phyloP scores from a whole-genome alignment of 176 grass and related monocot species.

The Oryza nivara region DNA sequence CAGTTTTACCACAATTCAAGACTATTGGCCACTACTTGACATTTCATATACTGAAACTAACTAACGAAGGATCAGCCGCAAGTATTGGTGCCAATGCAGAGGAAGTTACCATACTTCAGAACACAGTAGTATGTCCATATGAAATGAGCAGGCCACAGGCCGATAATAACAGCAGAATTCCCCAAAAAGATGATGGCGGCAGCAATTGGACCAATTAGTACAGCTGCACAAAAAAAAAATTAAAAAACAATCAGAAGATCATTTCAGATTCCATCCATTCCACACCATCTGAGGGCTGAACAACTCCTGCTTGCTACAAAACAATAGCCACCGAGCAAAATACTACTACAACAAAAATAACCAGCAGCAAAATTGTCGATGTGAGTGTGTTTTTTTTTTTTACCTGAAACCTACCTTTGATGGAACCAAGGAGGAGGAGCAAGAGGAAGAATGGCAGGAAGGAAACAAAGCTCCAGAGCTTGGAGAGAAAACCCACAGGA shows the following conservation, averaged over 20 bases:
- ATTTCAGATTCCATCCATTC: neutral
- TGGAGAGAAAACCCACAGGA: constrained; percentile 63
- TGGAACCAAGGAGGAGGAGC: constrained; percentile 62
- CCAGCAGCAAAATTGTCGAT: neutral
- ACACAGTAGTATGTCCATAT: constrained; percentile 88
- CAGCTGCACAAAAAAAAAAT: constrained; percentile 46
- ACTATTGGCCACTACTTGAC: too few species aligned
- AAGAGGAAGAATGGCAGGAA: constrained; percentile 80
- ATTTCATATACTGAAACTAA: too few species aligned
- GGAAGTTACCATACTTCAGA: constrained; percentile 61
- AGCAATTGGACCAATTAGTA: constrained; percentile 50
- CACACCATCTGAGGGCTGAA: neutral
- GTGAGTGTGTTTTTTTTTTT: neutral
- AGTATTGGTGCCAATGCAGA: neutral
- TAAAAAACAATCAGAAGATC: too few species aligned
- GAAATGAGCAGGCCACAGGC: constrained; percentile 88
- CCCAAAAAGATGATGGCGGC: constrained; percentile 59
- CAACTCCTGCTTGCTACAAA: neutral
- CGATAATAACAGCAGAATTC: constrained; percentile 59
- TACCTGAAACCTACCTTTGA: constrained; percentile 58
- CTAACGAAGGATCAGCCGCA: neutral
- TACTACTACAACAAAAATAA: neutral
- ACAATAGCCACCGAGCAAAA: too few species aligned
- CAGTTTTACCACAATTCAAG: too few species aligned
- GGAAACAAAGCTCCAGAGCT: constrained; percentile 78